phyloP scores from a whole-genome alignment of 2,329 filamentous ascomycete species.

The Didymellaceae sp. region DNA sequence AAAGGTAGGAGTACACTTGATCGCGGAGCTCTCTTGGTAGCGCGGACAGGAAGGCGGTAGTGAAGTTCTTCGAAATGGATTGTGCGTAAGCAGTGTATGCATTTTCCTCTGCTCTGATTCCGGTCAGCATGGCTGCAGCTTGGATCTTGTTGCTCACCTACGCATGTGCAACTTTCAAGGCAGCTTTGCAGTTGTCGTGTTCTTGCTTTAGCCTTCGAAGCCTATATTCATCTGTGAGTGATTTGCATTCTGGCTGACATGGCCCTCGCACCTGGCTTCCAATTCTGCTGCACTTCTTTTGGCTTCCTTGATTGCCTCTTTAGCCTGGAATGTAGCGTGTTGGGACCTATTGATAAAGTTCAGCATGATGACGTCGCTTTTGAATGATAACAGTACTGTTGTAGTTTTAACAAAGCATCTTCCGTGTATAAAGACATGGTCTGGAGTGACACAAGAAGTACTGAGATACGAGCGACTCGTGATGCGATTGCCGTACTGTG shows the following conservation, averaged over 20 bases:
- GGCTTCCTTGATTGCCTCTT: neutral
- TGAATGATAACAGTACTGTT: neutral
- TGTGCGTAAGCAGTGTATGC: constrained; percentile 10
- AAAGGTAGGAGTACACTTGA: constrained; percentile 12
- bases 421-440: neutral
- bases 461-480: too few species aligned
- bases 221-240: constrained; percentile 2
- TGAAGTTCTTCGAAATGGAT: constrained; percentile 3
- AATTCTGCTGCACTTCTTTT: neutral
- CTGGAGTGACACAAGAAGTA: neutral
- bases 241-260: neutral
- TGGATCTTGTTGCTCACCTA: constrained; percentile 54
- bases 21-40: constrained; percentile 16
- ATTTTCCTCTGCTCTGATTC: neutral
- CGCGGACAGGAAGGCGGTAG: constrained; percentile 4
- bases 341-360: neutral
- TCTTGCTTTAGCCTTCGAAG: constrained; percentile 5
- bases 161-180: constrained; percentile 56
- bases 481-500: too few species aligned
- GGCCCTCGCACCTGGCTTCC: neutral
- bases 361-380: neutral
- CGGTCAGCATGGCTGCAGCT: neutral
- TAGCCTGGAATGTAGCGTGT: neutral
- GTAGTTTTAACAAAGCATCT: neutral
- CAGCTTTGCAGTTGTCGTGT: constrained; percentile 4